Evolutionary conservation across 163 green algal species (phyloP), one percentile per base, ranked within the genome.

Genomic region (Coccomyxa subellipsoidea): DNA sequence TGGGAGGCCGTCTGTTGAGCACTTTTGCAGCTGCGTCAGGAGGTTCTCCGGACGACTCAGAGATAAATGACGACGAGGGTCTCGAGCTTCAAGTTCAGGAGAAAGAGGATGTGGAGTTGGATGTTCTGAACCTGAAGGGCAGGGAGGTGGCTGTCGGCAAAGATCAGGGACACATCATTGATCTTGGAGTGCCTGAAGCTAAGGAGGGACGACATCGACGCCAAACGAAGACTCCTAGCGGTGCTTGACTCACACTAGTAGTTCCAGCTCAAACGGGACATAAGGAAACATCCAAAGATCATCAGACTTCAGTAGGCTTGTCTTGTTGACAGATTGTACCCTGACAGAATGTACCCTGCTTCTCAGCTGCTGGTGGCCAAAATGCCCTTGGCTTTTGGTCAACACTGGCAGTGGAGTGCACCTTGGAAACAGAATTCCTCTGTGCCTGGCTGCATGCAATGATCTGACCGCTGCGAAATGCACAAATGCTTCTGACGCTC

Each of bases 51-150:
- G 47, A 59, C 1, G 47, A 59, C 47, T 59, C 47, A 59, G 47
- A 59, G 23, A 23, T 59, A 59, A 59, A 59, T 18, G 47, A 59
- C 23, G 47, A 59, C 23, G 47, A 59, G 47, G 47, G 47, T 59
- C 47, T 59, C 15, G 47, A 59, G 23, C 47, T 59, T 32, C 66
- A 73, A 34, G 66, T 73, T 27, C 66, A 73, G 18, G 66, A 73
- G 66, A 73, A 34, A 34, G 66, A 73, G 66, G 66, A 73, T 73
- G 66, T 73, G 27, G 66, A 73, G 66, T 34, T 73, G 27, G 66
- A 73, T 73, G 66, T 73, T 4, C 27, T 73, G 29, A 73, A 73
- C 4, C 66, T 73, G 66, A 73, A 73, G 66, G 66, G 66, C 66
- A 73, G n/a, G 66, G 66, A 73, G 27, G 66, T 73, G 3, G 66